Evolutionary conservation across 2,329 filamentous ascomycete genomes (phyloP).

Genomic region (Falciphora oryzae): DNA sequence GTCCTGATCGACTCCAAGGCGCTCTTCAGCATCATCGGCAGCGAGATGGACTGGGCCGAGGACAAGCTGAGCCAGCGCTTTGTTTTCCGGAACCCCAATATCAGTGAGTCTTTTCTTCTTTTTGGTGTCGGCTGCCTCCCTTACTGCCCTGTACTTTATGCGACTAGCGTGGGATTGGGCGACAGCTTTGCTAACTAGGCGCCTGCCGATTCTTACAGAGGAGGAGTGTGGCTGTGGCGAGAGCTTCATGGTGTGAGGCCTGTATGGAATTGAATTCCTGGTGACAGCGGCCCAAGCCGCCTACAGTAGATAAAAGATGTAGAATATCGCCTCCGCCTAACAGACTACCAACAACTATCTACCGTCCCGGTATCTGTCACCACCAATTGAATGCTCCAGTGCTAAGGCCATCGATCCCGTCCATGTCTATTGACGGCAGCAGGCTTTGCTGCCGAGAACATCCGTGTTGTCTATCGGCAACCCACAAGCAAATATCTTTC

Average conservation of each 20-base stretch:
- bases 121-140: neutral
- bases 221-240: constrained; percentile 95
- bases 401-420: neutral
- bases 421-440: neutral
- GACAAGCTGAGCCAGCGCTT: constrained; percentile 91
- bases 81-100: constrained; percentile 95
- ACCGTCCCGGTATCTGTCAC: too few species aligned
- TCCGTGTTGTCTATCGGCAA: neutral
- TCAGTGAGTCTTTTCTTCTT: constrained; percentile 62
- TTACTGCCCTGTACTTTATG: neutral
- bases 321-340: neutral
- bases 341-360: neutral
- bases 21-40: constrained; percentile 94
- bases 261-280: neutral
- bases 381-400: too few species aligned
- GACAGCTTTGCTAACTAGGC: constrained; percentile 17
- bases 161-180: constrained; percentile 17
- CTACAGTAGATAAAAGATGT: neutral
- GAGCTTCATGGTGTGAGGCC: constrained; percentile 74
- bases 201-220: constrained; percentile 50
- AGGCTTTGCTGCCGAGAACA: neutral
- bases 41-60: constrained; percentile 98
- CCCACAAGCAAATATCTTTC: neutral
- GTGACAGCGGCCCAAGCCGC: too few species aligned
- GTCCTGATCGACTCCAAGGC: constrained; percentile 97